phyloP scores from a whole-genome alignment of 257 asterid genomes.

The Anisodus tanguticus region DNA sequence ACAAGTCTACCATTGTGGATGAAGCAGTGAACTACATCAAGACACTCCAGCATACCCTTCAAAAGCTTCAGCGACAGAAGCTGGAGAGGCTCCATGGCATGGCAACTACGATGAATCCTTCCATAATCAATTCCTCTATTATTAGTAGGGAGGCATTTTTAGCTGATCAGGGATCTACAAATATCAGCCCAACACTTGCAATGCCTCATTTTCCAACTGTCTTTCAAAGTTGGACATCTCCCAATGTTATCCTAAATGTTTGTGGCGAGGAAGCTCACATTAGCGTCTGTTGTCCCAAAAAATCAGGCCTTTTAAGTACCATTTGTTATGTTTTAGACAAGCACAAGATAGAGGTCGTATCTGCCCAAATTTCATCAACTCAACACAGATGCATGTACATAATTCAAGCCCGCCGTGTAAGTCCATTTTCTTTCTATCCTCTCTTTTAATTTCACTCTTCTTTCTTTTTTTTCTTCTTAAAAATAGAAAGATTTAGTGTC shows the following conservation, averaged over 20 bases:
- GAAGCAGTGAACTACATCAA: constrained; percentile 68
- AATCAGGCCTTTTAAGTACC: constrained; percentile 50
- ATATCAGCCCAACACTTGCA: constrained; percentile 28
- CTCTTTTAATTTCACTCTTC: not conserved
- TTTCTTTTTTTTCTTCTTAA: not conserved
- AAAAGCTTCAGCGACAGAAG: constrained; percentile 56
- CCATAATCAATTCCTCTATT: constrained; percentile 15
- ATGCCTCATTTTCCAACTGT: constrained; percentile 39
- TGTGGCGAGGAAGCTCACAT: constrained; percentile 68
- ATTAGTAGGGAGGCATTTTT: constrained; percentile 53
- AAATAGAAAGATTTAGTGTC: not conserved
- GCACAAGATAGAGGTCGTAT: constrained; percentile 55
- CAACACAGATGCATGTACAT: constrained; percentile 48
- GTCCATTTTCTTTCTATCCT: constrained; percentile 28
- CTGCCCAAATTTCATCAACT: constrained; percentile 55
- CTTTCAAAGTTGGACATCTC: constrained; percentile 56
- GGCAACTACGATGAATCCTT: constrained; percentile 27
- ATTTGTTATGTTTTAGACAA: constrained; percentile 59
- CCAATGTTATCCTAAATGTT: constrained; percentile 52
- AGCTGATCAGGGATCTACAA: constrained; percentile 53
- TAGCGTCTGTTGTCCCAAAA: constrained; percentile 50
- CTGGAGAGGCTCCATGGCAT: constrained; percentile 44
- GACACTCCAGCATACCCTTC: constrained; percentile 43
- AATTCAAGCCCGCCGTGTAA: constrained; percentile 58
- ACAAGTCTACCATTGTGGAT: constrained; percentile 77